Evolutionary conservation across 768 basidiomycete genomes (phyloP), one percentile per base, ranked within the genome.

Genomic region (Ephemerocybe angulata): DNA sequence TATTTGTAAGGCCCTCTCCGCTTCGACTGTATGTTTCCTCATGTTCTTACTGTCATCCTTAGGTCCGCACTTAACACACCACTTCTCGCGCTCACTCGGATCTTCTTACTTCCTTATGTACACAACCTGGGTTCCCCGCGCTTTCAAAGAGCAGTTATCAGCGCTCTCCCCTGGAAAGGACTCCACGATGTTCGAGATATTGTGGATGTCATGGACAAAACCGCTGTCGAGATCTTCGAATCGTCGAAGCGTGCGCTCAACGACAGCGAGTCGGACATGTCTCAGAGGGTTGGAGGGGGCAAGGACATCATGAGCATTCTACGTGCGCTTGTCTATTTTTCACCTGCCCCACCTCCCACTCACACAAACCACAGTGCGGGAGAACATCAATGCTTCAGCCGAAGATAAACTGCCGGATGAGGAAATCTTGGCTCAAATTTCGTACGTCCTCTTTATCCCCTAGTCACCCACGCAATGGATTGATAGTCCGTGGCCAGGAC

Each of bases 251-350:
- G 56, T 1, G 56, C 53, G 11, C 61, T 62, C 17, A 73, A 71
- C 3, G 73, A 75, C 44, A n/a, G 11, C 27, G 27, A 67, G 29
- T 8, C 8, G 33, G 33, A 35, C 33, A 2, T 35, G 13, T n/a
- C 52, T 66, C 1, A 69, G 62, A 8, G 33, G 70, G 65, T 73
- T 40, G 71, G 69, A 10, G 67, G 67, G 54, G 74, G 73, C 11
- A 75, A 74, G 43, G 79, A 80, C 58, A 70, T 81, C 22, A 67
- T 80, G 58, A 79, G 76, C 56, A 65, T 78, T 21, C 62, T 80
- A 19, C 54, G 80, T 81, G 50, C 41, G 4, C 24, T 8, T 59
- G 25, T 74, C 7, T 10, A 7, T 57, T 5, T 2, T 15, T 54
- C 1, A 19, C 43, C 41, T 30, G 44, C 28, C 30, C 12, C 29